Evolutionary conservation across 2,329 filamentous ascomycete species (phyloP), one percentile per base, ranked within the genome.

Genomic region (Tolypocladium endophyticum): DNA sequence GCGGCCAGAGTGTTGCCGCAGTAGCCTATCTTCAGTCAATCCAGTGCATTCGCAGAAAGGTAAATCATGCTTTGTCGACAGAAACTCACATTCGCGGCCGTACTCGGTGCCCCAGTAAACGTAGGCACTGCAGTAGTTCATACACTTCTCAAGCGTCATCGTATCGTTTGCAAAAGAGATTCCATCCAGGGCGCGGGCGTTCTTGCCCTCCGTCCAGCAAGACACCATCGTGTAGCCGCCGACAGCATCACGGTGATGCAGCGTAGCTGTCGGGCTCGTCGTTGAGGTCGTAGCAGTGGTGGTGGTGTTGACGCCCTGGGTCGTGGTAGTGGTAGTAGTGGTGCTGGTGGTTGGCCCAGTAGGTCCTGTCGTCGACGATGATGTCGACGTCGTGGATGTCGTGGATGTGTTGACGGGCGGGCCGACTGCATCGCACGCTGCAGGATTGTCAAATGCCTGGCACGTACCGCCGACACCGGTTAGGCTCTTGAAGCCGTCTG

Each of bases 41-140:
- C 4, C 12, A n/a, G 16, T 18, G 16, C n/a, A 12, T 33, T 2
- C n/a, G 7, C 18, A 12, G 25, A 23, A 20, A 30, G 14, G 11
- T 8, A 43, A 9, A 7, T 2, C 20, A 20, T 4, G 38, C 9
- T 35, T 4, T 35, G 5, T 38, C 36, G 14, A 38, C 8, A 9
- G 8, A 25, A 18, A 68, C 72, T 71, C 60, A 75, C 79, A 81
- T 67, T 82, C 79, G 35, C 77, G 72, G 12, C 79, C 78, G 61
- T 79, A 82, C 64, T 83, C 79, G 7, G 79, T 77, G 3, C 76
- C 80, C 71, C 76, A 82, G 63, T 78, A 81, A 54, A 72, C 69
- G 65, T 75, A 81, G 1, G 70, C 72, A 2, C 72, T 74, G 70
- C 79, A 82, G 68, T 76, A 78, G 2, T 63, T 62, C 70, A 74